Evolutionary conservation across 2,329 filamentous ascomycete genomes (phyloP), one percentile per base, ranked within the genome.

Genomic region (Pseudodiploospora longispora): DNA sequence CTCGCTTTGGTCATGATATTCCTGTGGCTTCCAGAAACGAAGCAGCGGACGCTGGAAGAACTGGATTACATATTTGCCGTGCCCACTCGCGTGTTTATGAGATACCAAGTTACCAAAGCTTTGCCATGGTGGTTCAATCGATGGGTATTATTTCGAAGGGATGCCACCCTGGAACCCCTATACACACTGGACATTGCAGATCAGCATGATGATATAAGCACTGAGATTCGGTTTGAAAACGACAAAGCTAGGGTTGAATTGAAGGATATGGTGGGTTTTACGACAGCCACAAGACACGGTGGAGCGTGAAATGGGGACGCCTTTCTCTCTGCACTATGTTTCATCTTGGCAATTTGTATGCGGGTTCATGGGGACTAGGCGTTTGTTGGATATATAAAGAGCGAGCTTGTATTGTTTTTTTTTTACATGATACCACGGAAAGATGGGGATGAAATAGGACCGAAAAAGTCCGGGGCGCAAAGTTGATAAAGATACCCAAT

Each of bases 1-100:
- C 50, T 76, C 1, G 76, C 74, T 0, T 64, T 80, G 27, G 44
- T 72, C 32, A 68, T 80, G 62, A 78, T 80, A 36, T 78, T 79
- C 58, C 61, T 78, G 27, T 72, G 67, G 54, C 63, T 80, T 3
- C 75, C 75, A 1, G 78, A 81, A 57, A 82, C 78, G 9, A 81
- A 81, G 60, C 75, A 73, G 53, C 64, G 68, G 27, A 72, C 68
- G 3, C 60, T 75, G 9, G 71, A 74, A 50, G 71, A 74, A 59
- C 62, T 85, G 32, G 80, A 85, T 52, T 75, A 75, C 46, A 71
- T 79, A 41, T 78, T 77, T 55, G 76, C 74, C 4, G 77, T 83
- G 4, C 77, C 78, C 2, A 80, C 75, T 6, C 62, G 70, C 27
- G 70, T 67, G 41, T 79, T 78, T 53, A 71, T 75, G 57, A 65